Evolutionary conservation across 2,329 filamentous ascomycete genomes (phyloP).

Genomic region (Cladosporium phlei): DNA sequence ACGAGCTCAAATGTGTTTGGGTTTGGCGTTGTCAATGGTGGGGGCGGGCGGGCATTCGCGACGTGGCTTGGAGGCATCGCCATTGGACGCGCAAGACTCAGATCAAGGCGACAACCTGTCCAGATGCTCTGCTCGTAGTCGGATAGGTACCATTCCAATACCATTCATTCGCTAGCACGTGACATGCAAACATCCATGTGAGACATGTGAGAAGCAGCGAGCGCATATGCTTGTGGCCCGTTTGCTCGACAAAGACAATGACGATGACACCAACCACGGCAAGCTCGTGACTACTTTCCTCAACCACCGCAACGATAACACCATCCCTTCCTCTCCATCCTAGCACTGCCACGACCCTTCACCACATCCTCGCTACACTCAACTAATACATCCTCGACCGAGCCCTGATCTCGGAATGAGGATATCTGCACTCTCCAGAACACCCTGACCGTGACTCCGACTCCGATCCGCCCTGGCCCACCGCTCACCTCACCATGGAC

Average conservation of each 20-base stretch:
- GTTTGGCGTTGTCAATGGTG: background rate
- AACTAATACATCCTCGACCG: no score
- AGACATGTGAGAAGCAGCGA: background rate
- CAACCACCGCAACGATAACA: background rate
- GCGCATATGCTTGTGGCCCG: background rate
- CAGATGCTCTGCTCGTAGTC: background rate
- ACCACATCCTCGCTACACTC: background rate
- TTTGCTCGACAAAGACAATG: background rate
- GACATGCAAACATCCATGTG: background rate
- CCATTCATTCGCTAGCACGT: background rate
- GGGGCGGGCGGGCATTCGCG: background rate
- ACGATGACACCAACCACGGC: slow-evolving; percentile 1
- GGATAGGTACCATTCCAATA: no score
- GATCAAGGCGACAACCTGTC: no score
- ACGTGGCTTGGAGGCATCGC: slow-evolving; percentile 1
- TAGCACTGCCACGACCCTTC: background rate
- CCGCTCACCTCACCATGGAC: slow-evolving; percentile 46
- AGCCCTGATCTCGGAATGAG: slow-evolving; percentile 4
- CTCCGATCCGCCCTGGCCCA: background rate
- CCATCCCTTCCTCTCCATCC: background rate
- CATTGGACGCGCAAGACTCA: no score
- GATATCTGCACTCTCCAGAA: slow-evolving; percentile 2
- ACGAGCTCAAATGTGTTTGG: background rate
- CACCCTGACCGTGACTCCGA: slow-evolving; percentile 4
- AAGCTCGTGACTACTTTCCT: slow-evolving; percentile 11